Percentiles rank a stretch among this genome's conserved stretches.
These are phyloP conservation scores for Globisporangium abappressorium DNA, from an alignment of 352 stramenopile species.

Conservation along the genomic window DNA sequence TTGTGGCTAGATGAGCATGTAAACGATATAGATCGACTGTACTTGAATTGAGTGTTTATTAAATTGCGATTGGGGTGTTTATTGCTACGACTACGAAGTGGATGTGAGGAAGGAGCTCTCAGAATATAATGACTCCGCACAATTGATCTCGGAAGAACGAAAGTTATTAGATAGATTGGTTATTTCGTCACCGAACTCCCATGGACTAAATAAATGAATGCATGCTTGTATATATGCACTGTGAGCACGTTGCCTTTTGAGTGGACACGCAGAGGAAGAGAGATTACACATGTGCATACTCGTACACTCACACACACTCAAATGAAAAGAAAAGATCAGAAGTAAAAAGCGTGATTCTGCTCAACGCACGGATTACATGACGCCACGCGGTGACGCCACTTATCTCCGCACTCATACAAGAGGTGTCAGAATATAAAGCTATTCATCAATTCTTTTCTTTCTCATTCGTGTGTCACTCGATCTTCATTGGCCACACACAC, in stretches of 20 bases:
- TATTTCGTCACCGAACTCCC: conserved; percentile 71
- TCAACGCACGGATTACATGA: conserved; percentile 53
- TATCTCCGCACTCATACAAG: conserved; percentile 83
- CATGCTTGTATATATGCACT: conserved; percentile 1
- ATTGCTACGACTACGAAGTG: not conserved
- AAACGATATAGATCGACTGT: not conserved
- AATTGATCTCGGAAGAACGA: conserved; percentile 79
- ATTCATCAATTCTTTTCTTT: conserved; percentile 73
- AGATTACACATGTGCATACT: not conserved
- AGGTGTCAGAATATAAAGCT: conserved; percentile 90
- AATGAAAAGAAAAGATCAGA: conserved; percentile 38
- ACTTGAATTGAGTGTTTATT: not conserved
- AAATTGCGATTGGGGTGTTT: not conserved
- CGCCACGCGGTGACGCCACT: conserved; percentile 57
- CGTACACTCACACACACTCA: conserved; percentile 1
- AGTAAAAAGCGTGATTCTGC: conserved; percentile 77
- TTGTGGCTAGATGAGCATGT: no score
- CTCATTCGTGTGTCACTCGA: not conserved
- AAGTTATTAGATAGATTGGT: conserved; percentile 79
- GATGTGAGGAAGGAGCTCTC: conserved; percentile 10
- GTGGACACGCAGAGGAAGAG: not conserved
- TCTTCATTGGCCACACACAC: not conserved
- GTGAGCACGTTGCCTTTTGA: not conserved
- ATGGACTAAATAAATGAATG: not conserved
- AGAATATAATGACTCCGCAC: conserved; percentile 20